phyloP scores from a whole-genome alignment of 2,329 filamentous ascomycete genomes.

The Botrytis paeoniae region DNA sequence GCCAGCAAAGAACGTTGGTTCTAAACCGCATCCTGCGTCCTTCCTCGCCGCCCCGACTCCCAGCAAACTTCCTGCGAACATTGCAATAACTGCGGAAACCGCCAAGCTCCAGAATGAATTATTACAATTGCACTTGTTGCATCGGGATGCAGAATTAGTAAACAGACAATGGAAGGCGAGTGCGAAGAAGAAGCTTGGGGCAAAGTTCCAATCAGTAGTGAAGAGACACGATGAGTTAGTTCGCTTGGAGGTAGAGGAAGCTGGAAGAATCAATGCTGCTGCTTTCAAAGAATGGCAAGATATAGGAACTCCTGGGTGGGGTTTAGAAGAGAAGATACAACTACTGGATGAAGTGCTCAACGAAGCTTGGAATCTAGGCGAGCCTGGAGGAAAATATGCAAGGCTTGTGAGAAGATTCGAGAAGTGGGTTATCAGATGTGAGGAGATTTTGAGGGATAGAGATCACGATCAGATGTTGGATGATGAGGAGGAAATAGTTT shows the following conservation, averaged over 20 bases:
- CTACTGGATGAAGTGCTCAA: slow-evolving; percentile 54
- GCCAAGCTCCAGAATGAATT: slow-evolving; percentile 61
- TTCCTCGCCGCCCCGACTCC: slow-evolving; percentile 59
- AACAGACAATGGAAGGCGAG: slow-evolving; percentile 53
- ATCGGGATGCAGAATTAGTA: slow-evolving; percentile 50
- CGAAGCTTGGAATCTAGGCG: slow-evolving; percentile 57
- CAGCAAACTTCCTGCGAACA: slow-evolving; percentile 58
- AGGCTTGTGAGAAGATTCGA: slow-evolving; percentile 57
- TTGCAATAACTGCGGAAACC: slow-evolving; percentile 57
- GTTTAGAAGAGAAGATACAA: slow-evolving; percentile 56
- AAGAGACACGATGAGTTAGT: slow-evolving; percentile 44
- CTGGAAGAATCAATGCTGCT: slow-evolving; percentile 48
- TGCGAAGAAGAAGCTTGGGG: slow-evolving; percentile 49
- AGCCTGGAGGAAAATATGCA: slow-evolving; percentile 54
- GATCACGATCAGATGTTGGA: slow-evolving; percentile 26
- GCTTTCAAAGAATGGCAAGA: slow-evolving; percentile 52
- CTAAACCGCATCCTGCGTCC: slow-evolving; percentile 59
- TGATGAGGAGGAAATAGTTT: slow-evolving; percentile 42
- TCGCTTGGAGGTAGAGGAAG: slow-evolving; percentile 44
- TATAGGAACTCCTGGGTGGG: slow-evolving; percentile 34
- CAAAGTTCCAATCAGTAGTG: slow-evolving; percentile 43
- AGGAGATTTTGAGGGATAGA: slow-evolving; percentile 47
- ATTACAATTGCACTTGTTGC: slow-evolving; percentile 62
- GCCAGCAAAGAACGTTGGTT: slow-evolving; percentile 57
- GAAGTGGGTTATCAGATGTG: slow-evolving; percentile 52